Conservation (phyloP, 805 yeast species). For the Helenozyma rhizophorensis region DNA sequence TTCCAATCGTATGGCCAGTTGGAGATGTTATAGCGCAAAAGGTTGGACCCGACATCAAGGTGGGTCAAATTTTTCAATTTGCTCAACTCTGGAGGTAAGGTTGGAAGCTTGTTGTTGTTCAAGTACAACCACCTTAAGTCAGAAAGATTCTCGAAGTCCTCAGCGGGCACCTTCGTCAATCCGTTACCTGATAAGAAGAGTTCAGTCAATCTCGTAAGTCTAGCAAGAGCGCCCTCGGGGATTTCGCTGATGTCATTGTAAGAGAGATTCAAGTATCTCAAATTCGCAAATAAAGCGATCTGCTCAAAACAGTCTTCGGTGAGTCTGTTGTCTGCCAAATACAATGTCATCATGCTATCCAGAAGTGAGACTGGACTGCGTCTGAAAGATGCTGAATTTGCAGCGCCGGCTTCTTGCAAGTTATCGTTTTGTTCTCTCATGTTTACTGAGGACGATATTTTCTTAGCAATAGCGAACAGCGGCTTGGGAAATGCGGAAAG, state of each 20-base stretch:
- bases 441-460: conserved; percentile 28
- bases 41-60: conserved; percentile 88
- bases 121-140: conserved; percentile 58
- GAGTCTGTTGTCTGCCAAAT: conserved; percentile 79
- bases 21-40: conserved; percentile 83
- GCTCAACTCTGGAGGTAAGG: conserved; percentile 85
- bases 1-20: conserved; percentile 98
- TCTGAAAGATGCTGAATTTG: not conserved
- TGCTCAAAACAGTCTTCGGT: conserved; percentile 72
- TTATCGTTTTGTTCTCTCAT: conserved; percentile 5
- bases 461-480: conserved; percentile 28
- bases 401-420: not conserved
- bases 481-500: conserved; percentile 58
- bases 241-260: conserved; percentile 83
- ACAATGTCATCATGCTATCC: conserved; percentile 51
- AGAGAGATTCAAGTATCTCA: conserved; percentile 67
- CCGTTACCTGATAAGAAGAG: conserved; percentile 82
- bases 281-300: conserved; percentile 52
- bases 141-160: conserved; percentile 65
- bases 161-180: conserved; percentile 75
- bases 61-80: conserved; percentile 59
- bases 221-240: conserved; percentile 64
- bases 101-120: conserved; percentile 80
- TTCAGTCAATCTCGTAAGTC: conserved; percentile 53
- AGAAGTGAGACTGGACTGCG: conserved; percentile 29